phyloP scores from a whole-genome alignment of 2,329 filamentous ascomycete species.

The Coniella vitis region DNA sequence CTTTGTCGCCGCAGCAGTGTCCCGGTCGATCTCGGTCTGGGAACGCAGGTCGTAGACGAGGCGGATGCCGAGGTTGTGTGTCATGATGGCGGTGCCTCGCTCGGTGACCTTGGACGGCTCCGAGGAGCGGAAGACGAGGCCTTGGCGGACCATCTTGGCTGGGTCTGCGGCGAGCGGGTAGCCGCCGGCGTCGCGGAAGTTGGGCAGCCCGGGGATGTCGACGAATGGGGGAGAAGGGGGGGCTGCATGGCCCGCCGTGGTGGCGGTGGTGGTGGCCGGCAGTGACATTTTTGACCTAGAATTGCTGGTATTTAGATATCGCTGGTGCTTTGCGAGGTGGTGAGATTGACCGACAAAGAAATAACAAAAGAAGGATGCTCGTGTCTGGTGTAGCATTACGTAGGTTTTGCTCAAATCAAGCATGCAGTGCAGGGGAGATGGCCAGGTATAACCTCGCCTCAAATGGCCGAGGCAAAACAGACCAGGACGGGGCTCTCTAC shows the following conservation, averaged over 20 bases:
- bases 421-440: no score
- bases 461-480: no score
- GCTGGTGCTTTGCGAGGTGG: background rate
- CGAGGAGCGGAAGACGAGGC: slow-evolving; percentile 60
- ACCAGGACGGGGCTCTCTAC: no score
- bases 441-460: no score
- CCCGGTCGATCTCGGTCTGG: slow-evolving; percentile 47
- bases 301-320: background rate
- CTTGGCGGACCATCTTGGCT: slow-evolving; percentile 38
- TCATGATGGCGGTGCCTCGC: slow-evolving; percentile 45
- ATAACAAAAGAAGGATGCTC: no score
- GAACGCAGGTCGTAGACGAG: slow-evolving; percentile 65
- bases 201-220: slow-evolving; percentile 51
- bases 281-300: slow-evolving; percentile 2
- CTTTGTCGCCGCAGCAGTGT: slow-evolving; percentile 26
- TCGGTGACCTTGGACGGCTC: slow-evolving; percentile 54
- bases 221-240: slow-evolving; percentile 41
- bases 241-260: slow-evolving; percentile 20
- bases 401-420: no score
- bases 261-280: no score
- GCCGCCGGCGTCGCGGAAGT: slow-evolving; percentile 63
- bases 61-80: slow-evolving; percentile 47
- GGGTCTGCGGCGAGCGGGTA: slow-evolving; percentile 36
- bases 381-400: no score
- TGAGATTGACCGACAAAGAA: background rate